Evolutionary conservation across 345 rosid genomes (phyloP), one percentile per base, ranked within the genome.

Genomic region (Corchorus olitorius): DNA sequence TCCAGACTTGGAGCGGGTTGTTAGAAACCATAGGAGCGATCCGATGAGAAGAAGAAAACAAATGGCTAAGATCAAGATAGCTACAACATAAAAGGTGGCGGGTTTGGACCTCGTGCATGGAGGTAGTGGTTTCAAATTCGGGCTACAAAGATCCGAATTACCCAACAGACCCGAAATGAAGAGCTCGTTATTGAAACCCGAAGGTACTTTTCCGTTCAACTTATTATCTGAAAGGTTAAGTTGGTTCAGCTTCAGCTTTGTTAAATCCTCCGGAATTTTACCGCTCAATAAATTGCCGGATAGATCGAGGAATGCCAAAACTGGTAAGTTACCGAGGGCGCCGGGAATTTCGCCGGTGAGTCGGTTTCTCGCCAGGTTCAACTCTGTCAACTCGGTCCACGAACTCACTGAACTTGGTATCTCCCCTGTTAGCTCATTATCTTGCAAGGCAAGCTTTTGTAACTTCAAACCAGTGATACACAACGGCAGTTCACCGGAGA

Each of bases 111-210:
- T 76, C 10, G 84, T 73, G 76, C 97, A 93, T 16, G 80, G 81
- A n/a, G 77, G 83, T 22, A 89, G 46, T 2, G 89, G 87, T 27
- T 85, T 76, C 79, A 84, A 62, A 79, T 75, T 76, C 62, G 84
- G 86, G 60, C 87, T 86, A 81, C 97, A 93, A 3, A 93, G 89
- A 68, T 64, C 59, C 73, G 91, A 93, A 80, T 93, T 93, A 49
- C 87, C 97, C 82, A 72, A 19, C 14, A 93, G 84, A 84, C 96
- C 74, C 33, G 82, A 66, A 43, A 78, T 20, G 39, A 74, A 88
- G 6, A 73, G 15, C 6, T 72, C 62, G 15, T 56, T 50, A 3
- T 80, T 79, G 69, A 89, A 88, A 34, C 86, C 91, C 1, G 55
- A 52, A 16, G 98, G 98, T 3, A 93, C 86, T 75, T 55, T 15